phyloP scores from a whole-genome alignment of 176 grass and related monocot species.

The Ensete glaucum region DNA sequence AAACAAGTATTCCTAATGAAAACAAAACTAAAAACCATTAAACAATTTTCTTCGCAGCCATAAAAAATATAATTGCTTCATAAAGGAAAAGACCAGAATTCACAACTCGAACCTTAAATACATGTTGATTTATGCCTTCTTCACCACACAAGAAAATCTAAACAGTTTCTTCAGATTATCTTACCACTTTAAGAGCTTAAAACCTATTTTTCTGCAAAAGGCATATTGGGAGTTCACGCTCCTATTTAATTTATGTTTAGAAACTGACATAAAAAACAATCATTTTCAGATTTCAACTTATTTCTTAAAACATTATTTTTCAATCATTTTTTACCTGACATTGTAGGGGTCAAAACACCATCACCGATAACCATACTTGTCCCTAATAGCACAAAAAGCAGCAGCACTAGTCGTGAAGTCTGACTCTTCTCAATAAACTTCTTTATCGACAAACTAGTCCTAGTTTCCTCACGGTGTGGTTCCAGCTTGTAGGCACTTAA shows the following conservation, averaged over 20 bases:
- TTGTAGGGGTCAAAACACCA: slow-evolving; percentile 72
- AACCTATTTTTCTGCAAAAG: neutral
- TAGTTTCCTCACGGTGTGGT: slow-evolving; percentile 29
- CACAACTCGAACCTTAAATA: neutral
- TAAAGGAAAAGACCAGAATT: slow-evolving; percentile 2
- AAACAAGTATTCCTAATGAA: neutral
- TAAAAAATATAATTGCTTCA: neutral
- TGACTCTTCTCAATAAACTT: slow-evolving; percentile 57
- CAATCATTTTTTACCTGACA: slow-evolving; percentile 44
- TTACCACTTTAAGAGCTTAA: neutral
- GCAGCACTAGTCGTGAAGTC: slow-evolving; percentile 37
- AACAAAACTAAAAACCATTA: no score
- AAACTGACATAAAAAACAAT: neutral
- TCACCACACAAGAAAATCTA: neutral
- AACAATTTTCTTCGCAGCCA: no score
- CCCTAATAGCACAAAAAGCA: slow-evolving; percentile 73
- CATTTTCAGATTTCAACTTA: neutral
- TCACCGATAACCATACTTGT: slow-evolving; percentile 91
- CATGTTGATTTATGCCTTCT: neutral
- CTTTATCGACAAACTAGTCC: slow-evolving; percentile 45
- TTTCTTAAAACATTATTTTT: neutral
- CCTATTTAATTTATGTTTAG: neutral
- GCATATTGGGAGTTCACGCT: neutral
- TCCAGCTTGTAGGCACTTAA: slow-evolving; percentile 30
- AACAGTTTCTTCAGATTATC: no score